A percentile compares a stretch with the other conserved stretches of the same genome.
These are phyloP conservation scores for Phytophthora pistaciae DNA, from an alignment of 352 stramenopile species.

Conservation along the genomic window DNA sequence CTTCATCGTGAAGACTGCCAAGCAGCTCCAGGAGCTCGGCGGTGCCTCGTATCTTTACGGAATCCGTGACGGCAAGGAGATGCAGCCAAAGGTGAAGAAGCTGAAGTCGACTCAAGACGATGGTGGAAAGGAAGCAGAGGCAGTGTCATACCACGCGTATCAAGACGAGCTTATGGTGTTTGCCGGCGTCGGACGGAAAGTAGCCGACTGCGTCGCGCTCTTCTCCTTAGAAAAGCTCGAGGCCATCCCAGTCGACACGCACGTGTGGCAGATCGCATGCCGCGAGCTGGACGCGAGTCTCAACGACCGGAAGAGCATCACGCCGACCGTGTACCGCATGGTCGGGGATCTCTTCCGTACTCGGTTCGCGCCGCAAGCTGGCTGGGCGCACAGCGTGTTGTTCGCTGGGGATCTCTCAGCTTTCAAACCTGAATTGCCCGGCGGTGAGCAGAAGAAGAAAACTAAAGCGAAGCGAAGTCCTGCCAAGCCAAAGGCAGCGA, in stretches of 20 bases:
- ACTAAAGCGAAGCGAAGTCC: constrained; percentile 22
- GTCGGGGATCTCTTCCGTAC: constrained; percentile 95
- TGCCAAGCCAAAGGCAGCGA: constrained; percentile 19
- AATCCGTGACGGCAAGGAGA: constrained; percentile 48
- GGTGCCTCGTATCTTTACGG: constrained; percentile 69
- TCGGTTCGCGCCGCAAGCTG: constrained; percentile 90
- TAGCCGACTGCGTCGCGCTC: constrained; percentile 98
- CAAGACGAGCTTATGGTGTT: constrained; percentile 75
- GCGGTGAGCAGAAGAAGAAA: constrained; percentile 30
- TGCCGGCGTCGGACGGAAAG: constrained; percentile 93
- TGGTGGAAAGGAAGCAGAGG: neutral
- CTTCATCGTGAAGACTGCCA: constrained; percentile 88
- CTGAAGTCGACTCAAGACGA: constrained; percentile 7
- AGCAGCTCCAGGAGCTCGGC: constrained; percentile 71
- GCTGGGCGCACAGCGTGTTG: constrained; percentile 92
- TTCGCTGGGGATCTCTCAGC: constrained; percentile 60
- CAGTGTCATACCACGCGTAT: constrained; percentile 38
- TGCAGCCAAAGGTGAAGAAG: constrained; percentile 17
- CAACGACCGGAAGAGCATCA: constrained; percentile 77
- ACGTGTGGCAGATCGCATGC: constrained; percentile 97
- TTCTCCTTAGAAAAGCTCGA: constrained; percentile 95
- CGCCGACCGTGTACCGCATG: constrained; percentile 82
- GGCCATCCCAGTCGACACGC: constrained; percentile 97
- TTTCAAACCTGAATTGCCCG: constrained; percentile 43
- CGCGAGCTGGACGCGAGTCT: constrained; percentile 75